Evolutionary conservation across 129 eudicot genomes (phyloP).

Genomic region (Sambucus nigra): DNA sequence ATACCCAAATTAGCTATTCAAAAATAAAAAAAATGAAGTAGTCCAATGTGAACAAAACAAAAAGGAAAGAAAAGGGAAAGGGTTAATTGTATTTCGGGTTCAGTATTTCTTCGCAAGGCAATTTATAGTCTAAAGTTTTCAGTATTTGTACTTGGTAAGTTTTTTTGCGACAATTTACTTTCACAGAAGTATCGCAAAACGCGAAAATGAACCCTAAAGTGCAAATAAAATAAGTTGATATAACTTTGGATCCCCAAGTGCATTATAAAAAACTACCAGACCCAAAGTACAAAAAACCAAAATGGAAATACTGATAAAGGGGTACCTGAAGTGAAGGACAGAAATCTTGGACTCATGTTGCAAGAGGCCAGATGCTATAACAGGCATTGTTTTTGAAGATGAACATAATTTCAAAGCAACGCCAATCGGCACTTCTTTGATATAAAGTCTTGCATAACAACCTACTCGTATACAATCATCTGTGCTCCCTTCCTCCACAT

Average conservation of each 20-base stretch:
- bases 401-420: conserved; percentile 50
- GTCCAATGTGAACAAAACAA: neutral
- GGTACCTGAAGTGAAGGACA: conserved; percentile 90
- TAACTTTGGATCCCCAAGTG: too few relatives aligned
- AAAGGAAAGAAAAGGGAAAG: neutral
- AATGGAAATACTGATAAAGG: neutral
- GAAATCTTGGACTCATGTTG: conserved; percentile 95
- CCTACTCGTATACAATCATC: conserved; percentile 51
- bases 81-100: too few relatives aligned
- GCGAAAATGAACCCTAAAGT: too few relatives aligned
- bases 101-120: too few relatives aligned
- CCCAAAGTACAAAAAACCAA: neutral
- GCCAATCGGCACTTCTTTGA: conserved; percentile 44
- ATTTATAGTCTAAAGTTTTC: too few relatives aligned
- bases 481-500: conserved; percentile 38
- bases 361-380: conserved; percentile 69
- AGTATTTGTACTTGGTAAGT: too few relatives aligned
- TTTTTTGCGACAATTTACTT: too few relatives aligned
- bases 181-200: too few relatives aligned
- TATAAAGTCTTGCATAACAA: conserved; percentile 67
- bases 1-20: neutral
- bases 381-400: conserved; percentile 41
- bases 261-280: too few relatives aligned
- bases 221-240: too few relatives aligned
- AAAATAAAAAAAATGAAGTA: neutral